A percentile compares a stretch with the other conserved stretches of the same genome.
phyloP scores from a whole-genome alignment of 495 filamentous ascomycete genomes.

The Mytilinidion resinicola region DNA sequence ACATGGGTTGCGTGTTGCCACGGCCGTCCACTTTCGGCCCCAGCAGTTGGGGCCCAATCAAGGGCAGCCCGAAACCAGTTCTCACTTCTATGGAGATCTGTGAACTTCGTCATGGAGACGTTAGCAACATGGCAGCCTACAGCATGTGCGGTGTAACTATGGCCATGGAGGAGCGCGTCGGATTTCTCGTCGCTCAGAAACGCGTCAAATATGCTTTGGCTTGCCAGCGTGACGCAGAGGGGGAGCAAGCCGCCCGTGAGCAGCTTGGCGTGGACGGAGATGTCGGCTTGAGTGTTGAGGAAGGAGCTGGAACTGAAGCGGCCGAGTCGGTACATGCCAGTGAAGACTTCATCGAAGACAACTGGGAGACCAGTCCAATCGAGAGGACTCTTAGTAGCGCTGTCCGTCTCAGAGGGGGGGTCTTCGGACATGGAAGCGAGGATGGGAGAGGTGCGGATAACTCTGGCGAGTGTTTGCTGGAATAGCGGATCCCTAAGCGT shows the following conservation, averaged over 20 bases:
- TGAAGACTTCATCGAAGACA: slow-evolving; percentile 77
- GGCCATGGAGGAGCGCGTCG: slow-evolving; percentile 69
- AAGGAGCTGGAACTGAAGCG: slow-evolving; percentile 58
- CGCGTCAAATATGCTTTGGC: slow-evolving; percentile 62
- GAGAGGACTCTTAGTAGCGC: neutral
- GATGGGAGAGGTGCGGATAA: slow-evolving; percentile 49
- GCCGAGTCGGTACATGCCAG: slow-evolving; percentile 71
- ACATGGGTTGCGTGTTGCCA: no score
- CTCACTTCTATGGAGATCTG: no score
- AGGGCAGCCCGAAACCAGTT: no score
- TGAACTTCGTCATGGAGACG: slow-evolving; percentile 50
- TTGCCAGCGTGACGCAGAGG: slow-evolving; percentile 62
- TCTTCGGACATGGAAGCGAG: slow-evolving; percentile 41
- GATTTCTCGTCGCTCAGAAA: slow-evolving; percentile 62
- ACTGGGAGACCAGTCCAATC: slow-evolving; percentile 66
- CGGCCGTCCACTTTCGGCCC: no score
- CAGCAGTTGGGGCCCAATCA: slow-evolving; percentile 35
- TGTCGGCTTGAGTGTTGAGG: slow-evolving; percentile 58
- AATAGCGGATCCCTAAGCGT: slow-evolving; percentile 63
- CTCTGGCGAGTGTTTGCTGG: slow-evolving; percentile 57
- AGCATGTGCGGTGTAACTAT: slow-evolving; percentile 75
- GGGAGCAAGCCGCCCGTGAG: slow-evolving; percentile 73
- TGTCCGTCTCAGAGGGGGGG: slow-evolving; percentile 6
- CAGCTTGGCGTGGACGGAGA: slow-evolving; percentile 71
- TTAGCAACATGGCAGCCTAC: slow-evolving; percentile 68